Evolutionary conservation across 805 yeast species (phyloP).

Genomic region (Priceomyces carsonii): DNA sequence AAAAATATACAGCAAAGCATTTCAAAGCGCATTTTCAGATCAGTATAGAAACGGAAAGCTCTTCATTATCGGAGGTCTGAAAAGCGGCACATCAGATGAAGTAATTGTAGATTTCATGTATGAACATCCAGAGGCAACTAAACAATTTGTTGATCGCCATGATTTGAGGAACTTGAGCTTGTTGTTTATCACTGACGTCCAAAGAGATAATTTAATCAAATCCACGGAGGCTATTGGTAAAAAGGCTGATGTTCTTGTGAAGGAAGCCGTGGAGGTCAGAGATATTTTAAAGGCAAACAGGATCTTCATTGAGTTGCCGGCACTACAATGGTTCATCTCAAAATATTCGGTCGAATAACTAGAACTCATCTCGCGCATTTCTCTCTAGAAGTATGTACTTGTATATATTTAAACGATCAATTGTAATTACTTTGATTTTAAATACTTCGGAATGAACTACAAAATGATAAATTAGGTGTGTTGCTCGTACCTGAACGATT

Average conservation of each 20-base stretch:
- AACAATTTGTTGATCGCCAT: conserved; percentile 51
- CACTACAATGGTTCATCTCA: conserved; percentile 60
- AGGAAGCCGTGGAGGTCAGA: conserved; percentile 80
- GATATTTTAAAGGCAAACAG: conserved; percentile 80
- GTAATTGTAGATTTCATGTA: conserved; percentile 39
- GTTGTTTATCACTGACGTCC: conserved; percentile 66
- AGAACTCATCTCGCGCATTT: conserved; percentile 1
- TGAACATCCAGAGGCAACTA: conserved; percentile 45
- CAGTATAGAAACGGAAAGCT: conserved; percentile 76
- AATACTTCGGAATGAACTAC: too few species aligned
- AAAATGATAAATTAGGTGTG: too few species aligned
- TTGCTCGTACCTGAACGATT: too few species aligned
- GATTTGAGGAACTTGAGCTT: conserved; percentile 52
- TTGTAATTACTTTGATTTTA: not conserved
- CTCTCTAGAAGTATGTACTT: conserved; percentile 1
- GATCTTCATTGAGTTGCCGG: conserved; percentile 68
- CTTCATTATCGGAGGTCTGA: conserved; percentile 62
- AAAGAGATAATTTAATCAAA: conserved; percentile 58
- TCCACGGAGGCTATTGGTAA: conserved; percentile 55
- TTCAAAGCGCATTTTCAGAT: conserved; percentile 79
- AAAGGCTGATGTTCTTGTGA: conserved; percentile 64
- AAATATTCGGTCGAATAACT: conserved; percentile 19
- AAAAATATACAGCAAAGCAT: conserved; percentile 73
- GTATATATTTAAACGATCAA: not conserved
- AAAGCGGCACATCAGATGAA: conserved; percentile 19